A percentile compares a stretch with the other conserved stretches of the same genome.
These are phyloP conservation scores for Sugiyamaella castrensis DNA, from an alignment of 1,139 yeast species.

Conservation along the genomic window DNA sequence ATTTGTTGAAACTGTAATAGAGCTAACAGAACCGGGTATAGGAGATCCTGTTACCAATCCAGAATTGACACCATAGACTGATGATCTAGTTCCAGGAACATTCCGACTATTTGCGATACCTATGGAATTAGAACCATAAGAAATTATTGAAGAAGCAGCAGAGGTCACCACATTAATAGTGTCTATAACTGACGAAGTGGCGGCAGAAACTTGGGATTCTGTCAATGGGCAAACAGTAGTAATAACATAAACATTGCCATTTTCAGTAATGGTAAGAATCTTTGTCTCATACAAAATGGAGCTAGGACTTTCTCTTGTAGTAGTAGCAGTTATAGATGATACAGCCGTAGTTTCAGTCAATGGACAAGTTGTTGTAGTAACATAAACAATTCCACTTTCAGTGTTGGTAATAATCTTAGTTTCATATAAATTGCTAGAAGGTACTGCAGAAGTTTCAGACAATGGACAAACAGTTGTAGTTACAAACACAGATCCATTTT, in stretches of 20 bases:
- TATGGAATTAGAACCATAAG: too few species aligned
- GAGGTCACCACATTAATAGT: background rate
- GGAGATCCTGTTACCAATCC: too few species aligned
- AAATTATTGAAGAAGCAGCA: background rate
- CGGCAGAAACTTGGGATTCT: slow-evolving; percentile 5
- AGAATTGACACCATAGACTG: too few species aligned
- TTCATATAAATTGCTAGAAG: slow-evolving; percentile 1
- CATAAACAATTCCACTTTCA: slow-evolving; percentile 8
- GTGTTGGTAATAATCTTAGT: slow-evolving; percentile 12
- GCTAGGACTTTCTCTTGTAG: slow-evolving; percentile 1
- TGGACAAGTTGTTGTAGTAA: slow-evolving; percentile 12
- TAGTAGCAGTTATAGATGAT: slow-evolving; percentile 2
- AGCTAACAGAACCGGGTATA: too few species aligned
- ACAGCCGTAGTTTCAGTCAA: slow-evolving; percentile 9
- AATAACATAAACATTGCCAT: slow-evolving; percentile 1
- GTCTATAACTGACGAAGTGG: slow-evolving; percentile 2
- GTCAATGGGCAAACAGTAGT: slow-evolving; percentile 12
- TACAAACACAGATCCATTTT: too few species aligned
- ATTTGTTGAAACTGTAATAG: too few species aligned
- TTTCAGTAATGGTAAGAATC: slow-evolving; percentile 7
- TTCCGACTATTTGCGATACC: too few species aligned
- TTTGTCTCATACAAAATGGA: slow-evolving; percentile 7
- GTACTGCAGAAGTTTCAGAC: too few species aligned
- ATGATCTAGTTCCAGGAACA: too few species aligned
- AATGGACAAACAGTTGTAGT: too few species aligned